Conservation (phyloP, 2,329 filamentous ascomycete species). For the Exophiala dermatitidis region DNA sequence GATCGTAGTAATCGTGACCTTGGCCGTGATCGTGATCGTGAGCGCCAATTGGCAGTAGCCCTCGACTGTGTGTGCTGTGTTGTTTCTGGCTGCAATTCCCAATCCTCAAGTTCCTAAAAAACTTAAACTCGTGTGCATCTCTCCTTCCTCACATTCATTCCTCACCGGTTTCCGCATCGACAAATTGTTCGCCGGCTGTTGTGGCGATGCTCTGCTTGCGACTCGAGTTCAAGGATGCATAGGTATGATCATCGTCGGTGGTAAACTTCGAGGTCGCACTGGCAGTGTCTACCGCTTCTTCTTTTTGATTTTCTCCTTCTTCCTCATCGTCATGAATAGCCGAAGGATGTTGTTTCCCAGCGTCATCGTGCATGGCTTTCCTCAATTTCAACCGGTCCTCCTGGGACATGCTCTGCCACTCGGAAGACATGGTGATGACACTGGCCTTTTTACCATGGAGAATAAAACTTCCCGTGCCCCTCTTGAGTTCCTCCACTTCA, state of each 20-base stretch:
- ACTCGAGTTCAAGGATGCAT: conserved; percentile 10
- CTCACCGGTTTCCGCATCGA: conserved; percentile 20
- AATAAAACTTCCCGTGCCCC: conserved; percentile 82
- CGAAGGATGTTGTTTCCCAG: conserved; percentile 1
- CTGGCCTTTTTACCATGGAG: conserved; percentile 97
- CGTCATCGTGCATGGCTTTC: conserved; percentile 32
- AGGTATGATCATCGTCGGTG: background rate
- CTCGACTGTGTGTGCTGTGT: too few relatives aligned
- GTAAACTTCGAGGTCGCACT: conserved; percentile 6
- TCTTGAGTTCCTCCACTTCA: conserved; percentile 63
- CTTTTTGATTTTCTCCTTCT: background rate
- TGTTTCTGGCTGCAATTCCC: too few relatives aligned
- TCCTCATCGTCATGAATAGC: conserved; percentile 7
- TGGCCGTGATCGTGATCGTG: too few relatives aligned
- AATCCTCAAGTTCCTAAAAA: background rate
- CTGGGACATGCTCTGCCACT: conserved; percentile 69
- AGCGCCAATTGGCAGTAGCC: too few relatives aligned
- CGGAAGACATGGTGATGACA: conserved; percentile 91
- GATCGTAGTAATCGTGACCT: too few relatives aligned
- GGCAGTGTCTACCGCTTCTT: conserved; percentile 5
- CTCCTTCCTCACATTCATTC: background rate
- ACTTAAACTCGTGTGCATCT: background rate
- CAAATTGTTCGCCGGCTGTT: conserved; percentile 19
- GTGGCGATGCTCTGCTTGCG: conserved; percentile 18
- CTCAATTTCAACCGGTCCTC: conserved; percentile 65